Percentiles rank a stretch among this genome's conserved stretches.
Evolutionary conservation across 306 rosid genomes (phyloP).

Genomic region (Sindora glabra): DNA sequence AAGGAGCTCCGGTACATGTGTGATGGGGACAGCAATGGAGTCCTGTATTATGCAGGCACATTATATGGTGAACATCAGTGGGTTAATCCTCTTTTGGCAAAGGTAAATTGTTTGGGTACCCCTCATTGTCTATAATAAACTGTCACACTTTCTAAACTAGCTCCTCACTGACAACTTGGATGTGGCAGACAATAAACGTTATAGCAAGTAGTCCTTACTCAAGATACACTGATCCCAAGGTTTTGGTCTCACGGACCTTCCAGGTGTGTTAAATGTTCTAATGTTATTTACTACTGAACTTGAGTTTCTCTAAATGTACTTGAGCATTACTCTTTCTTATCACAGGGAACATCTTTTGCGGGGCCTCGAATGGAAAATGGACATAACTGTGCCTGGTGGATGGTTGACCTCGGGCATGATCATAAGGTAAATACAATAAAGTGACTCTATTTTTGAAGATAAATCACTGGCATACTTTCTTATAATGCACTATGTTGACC

Average conservation of each 20-base stretch:
- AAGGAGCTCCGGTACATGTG: conserved; percentile 81
- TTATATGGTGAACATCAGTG: conserved; percentile 86
- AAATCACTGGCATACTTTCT: not conserved
- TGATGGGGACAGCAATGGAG: conserved; percentile 86
- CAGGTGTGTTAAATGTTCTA: conserved; percentile 35
- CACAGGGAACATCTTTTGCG: conserved; percentile 86
- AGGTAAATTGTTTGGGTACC: conserved; percentile 36
- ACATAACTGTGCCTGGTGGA: conserved; percentile 74
- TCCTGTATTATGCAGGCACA: conserved; percentile 82
- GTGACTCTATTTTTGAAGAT: not conserved
- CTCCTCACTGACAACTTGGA: conserved; percentile 2
- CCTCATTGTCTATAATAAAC: not conserved
- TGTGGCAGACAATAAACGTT: conserved; percentile 53
- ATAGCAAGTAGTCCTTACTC: conserved; percentile 78
- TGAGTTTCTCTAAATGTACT: not conserved
- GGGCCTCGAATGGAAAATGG: conserved; percentile 86
- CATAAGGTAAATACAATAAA: conserved; percentile 52
- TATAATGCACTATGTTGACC: not conserved
- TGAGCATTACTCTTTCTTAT: conserved; percentile 18
- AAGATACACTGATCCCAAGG: conserved; percentile 94
- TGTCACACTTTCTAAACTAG: conserved; percentile 4
- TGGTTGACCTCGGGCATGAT: conserved; percentile 73
- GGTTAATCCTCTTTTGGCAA: conserved; percentile 91
- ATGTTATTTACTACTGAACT: not conserved
- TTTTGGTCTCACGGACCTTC: conserved; percentile 81